Evolutionary conservation across 2,329 filamentous ascomycete species (phyloP), one percentile per base, ranked within the genome.

Genomic region (Colletotrichum aenigma): DNA sequence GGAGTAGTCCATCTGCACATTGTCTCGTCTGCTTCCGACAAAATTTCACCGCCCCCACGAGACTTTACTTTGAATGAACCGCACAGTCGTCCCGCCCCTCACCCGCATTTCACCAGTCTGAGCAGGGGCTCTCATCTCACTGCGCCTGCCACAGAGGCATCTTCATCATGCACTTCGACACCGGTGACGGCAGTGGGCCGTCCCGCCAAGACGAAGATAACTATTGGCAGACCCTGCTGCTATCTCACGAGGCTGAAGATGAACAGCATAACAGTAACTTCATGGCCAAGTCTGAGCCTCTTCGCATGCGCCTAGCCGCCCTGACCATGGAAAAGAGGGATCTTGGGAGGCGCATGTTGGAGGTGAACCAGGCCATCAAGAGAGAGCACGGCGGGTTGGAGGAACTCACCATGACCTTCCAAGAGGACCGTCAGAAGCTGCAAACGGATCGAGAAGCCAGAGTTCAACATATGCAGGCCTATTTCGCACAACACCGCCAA

Each of bases 201-300:
- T 58, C 65, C 32, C 34, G 32, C 26, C 70, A 65, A 48, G 74
- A 76, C 24, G 74, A 76, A n/a, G 70, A 76, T 15, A 73, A 67
- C 34, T 76, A 76, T 48, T 76, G 70, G 64, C 56, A 68, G 18
- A 64, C 74, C 21, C 12, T 76, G 21, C 43, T 28, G 21, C 6
- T 60, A 7, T 10, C 71, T 43, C 56, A 69, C 4, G 65, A 76
- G 28, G n/a, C 55, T 15, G 70, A 73, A 21, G 74, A 73, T 8
- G 70, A 76, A 7, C 56, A 32, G 9, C 26, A 56, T n/a, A 64
- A 74, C 13, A 7, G 18, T 8, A 34, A 65, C 7, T 69, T 74
- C 43, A 34, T 76, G 32, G 32, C 26, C 26, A 76, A 48, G 21
- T 52, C 74, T 10, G 58, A 64, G n/a, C 24, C 43, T 8, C 21